Conservation (phyloP, 192 early-diverging fungal genomes). For the Coemansia sp. region DNA sequence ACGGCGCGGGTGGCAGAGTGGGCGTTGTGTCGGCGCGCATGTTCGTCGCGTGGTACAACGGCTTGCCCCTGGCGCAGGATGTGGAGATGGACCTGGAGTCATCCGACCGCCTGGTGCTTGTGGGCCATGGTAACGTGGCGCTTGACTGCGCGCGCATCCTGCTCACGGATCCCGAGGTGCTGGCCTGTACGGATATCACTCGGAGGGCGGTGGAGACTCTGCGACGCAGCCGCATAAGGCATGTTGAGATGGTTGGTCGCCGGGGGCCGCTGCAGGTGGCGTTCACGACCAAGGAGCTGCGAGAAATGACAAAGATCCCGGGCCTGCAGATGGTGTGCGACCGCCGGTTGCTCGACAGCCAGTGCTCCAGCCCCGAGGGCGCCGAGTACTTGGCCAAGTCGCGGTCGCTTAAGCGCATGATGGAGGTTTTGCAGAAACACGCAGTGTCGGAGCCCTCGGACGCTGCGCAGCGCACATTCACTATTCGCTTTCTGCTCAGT, state of each 20-base stretch:
- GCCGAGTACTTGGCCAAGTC: constrained; percentile 36
- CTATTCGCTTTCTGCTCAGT: constrained; percentile 69
- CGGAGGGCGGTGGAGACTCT: constrained; percentile 66
- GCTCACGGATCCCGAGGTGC: constrained; percentile 63
- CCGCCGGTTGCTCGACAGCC: constrained; percentile 50
- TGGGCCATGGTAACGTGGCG: constrained; percentile 96
- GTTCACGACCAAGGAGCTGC: constrained; percentile 94
- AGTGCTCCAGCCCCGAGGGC: constrained; percentile 48
- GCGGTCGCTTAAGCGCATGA: constrained; percentile 77
- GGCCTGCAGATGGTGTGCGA: constrained; percentile 64
- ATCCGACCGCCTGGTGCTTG: constrained; percentile 73
- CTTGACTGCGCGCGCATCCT: constrained; percentile 88
- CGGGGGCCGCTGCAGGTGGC: constrained; percentile 91
- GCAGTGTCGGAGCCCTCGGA: constrained; percentile 3
- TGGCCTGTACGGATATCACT: constrained; percentile 85
- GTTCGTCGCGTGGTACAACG: constrained; percentile 97
- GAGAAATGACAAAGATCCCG: constrained; percentile 85
- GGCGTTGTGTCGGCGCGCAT: constrained; percentile 74
- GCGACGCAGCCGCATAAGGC: constrained; percentile 64
- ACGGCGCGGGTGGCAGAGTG: constrained; percentile 17
- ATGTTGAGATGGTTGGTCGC: constrained; percentile 84
- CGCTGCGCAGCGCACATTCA: constrained; percentile 58
- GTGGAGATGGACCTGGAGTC: constrained; percentile 60
- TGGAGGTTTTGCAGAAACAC: constrained; percentile 75
- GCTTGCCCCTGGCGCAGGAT: constrained; percentile 65